A percentile compares a stretch with the other conserved stretches of the same genome.
Evolutionary conservation across 805 yeast genomes (phyloP).

Genomic region (Starmerella cellae): DNA sequence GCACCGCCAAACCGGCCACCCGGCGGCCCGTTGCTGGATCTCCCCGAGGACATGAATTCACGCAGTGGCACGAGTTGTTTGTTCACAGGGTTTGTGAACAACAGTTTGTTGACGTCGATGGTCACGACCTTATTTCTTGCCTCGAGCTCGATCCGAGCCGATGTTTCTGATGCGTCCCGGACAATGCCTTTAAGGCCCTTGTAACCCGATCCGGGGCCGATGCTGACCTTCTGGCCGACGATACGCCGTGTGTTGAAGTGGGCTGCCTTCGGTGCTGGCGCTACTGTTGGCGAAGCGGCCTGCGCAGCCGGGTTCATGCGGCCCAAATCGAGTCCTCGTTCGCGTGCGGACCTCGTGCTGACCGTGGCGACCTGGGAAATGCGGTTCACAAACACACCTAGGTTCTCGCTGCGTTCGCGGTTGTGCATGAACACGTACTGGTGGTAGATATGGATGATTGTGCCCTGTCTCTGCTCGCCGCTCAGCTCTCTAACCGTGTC

Average conservation of each 20-base stretch:
- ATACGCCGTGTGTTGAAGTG: slow-evolving; percentile 30
- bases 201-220: slow-evolving; percentile 77
- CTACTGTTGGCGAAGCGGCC: slow-evolving; percentile 39
- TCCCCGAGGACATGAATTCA: slow-evolving; percentile 43
- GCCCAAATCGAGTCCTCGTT: slow-evolving; percentile 54
- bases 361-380: slow-evolving; percentile 67
- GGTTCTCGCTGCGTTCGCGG: slow-evolving; percentile 64
- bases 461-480: slow-evolving; percentile 82
- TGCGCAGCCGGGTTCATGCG: slow-evolving; percentile 65
- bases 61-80: slow-evolving; percentile 52
- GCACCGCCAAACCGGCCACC: slow-evolving; percentile 7
- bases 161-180: slow-evolving; percentile 81
- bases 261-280: slow-evolving; percentile 22
- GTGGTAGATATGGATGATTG: slow-evolving; percentile 73
- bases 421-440: slow-evolving; percentile 68
- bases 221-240: slow-evolving; percentile 70
- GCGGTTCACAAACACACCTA: slow-evolving; percentile 79
- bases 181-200: slow-evolving; percentile 91
- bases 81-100: slow-evolving; percentile 57
- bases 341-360: slow-evolving; percentile 67
- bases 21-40: slow-evolving; percentile 4
- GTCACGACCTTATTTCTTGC: slow-evolving; percentile 81
- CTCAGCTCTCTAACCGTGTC: slow-evolving; percentile 79
- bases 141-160: slow-evolving; percentile 86
- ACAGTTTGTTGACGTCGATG: slow-evolving; percentile 63